Evolutionary conservation across 106 monocot species (phyloP), one percentile per base, ranked within the genome.

Genomic region (Phalaenopsis aphrodite): DNA sequence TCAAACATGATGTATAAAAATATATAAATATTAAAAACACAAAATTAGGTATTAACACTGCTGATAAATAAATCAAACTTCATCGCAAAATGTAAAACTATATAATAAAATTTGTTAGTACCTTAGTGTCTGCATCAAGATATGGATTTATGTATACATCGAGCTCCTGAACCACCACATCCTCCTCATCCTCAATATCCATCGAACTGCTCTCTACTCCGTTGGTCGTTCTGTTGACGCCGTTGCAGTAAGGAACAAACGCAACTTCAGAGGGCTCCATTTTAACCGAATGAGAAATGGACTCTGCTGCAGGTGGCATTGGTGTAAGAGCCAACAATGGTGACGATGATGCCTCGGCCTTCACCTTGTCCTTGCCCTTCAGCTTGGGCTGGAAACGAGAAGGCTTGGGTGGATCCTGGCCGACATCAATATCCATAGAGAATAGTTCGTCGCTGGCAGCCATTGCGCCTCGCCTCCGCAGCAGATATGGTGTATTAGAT

Each of bases 121-220:
- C 82, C 78, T 78, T 55, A 5, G 78, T 23, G n/a, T 46, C 68
- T 3, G 66, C 78, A 36, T 39, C 69, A n/a, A 78, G 14, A 8
- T 56, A 42, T 4, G 69, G 55, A 58, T 36, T 57, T 21, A 83
- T 18, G 56, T 30, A 83, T 30, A 82, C 72, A 58, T 83, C 77
- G 18, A 78, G 42, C 72, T 83, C 83, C 30, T 36, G 42, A 78
- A 83, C 72, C 43, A 83, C 78, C 30, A 45, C 83, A 17, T 83
- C 83, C 8, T 83, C 83, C 55, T 37, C 83, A 8, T 83, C 83
- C 21, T 38, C 74, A 3, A 57, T 57, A 10, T 42, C 58, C 82
- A 82, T 77, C 14, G 41, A 24, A 55, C 5, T 46, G 23, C 68
- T 71, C 69, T 42, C 41, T 15, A 36, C 8, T 71, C 72, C 71